Base-by-base conservation (phyloP, 805 yeast species). In the Wickerhamiella sorbophila region DNA sequence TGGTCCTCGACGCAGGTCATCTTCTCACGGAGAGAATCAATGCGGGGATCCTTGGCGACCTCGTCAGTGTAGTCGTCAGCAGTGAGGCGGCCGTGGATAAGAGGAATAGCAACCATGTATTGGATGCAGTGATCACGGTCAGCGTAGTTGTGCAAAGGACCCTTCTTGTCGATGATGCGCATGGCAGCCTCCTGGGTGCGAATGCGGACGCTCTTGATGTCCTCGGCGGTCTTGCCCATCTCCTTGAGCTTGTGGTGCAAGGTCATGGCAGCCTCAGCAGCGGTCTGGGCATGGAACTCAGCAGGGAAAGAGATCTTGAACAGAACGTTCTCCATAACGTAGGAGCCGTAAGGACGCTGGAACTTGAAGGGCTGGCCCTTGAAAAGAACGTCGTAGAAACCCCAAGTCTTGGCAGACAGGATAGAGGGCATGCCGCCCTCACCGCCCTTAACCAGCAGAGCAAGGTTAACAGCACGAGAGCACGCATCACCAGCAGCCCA, bases 401-500 rank as follows among this genome's bases (percentile, higher is more conserved):
- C 79, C 79, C 79, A 74, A 15, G 72, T 71, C 48, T 62, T 63
- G 8, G 78, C 77, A 10, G 76, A 69, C 36, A 74, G 58, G 2
- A 69, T 73, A 3, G 77, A 70, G 15, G 79, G 79, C 63, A 74
- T 66, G 18, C 77, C 78, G 20, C 67, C 58, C 51, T 68, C 70
- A 15, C 77, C 77, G 39, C 65, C 62, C 55, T 68, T 66, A 21
- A 72, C 77, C 43, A 69, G 60, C 44, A 68, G 66, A 4, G 68
- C 77, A 44, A 74, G 56, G 56, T 72, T 70, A 14, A 74, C 78
- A 16, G 78, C 79, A 46, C 78, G 63, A 14, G 74, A 63, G 39
- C 67, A 69, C 10, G 79, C 78, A 51, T 74, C 79, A 45, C 79
- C 79, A 12, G 79, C 79, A 21, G 79, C 79, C 79, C 79, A 74